These are phyloP conservation scores for Atalantia buxifolia DNA, from an alignment of 345 rosid genomes.

Conservation along the genomic window DNA sequence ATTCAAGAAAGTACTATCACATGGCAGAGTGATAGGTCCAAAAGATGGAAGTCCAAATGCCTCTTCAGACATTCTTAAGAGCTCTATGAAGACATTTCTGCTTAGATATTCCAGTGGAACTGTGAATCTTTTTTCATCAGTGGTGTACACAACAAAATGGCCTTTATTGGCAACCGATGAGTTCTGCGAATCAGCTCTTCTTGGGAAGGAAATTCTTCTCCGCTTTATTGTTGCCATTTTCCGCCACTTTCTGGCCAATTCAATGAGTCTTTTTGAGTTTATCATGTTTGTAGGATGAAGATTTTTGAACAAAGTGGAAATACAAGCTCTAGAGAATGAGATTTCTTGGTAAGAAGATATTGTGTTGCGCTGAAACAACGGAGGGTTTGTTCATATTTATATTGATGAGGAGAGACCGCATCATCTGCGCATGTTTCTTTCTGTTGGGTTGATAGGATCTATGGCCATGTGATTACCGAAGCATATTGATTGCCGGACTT, in stretches of 20 bases:
- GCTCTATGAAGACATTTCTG: constrained; percentile 6
- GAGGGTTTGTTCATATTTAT: not conserved
- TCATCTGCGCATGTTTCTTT: not conserved
- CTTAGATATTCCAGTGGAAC: constrained; percentile 22
- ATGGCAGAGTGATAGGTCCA: constrained; percentile 22
- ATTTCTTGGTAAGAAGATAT: not conserved
- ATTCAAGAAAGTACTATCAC: constrained; percentile 24
- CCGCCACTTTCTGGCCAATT: constrained; percentile 22
- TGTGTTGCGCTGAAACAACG: not conserved
- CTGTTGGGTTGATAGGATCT: not conserved
- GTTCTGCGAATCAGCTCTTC: not conserved
- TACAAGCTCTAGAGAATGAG: not conserved
- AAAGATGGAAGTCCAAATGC: constrained; percentile 10
- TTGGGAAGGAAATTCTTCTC: constrained; percentile 1
- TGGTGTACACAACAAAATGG: constrained; percentile 22
- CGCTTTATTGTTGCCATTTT: constrained; percentile 10
- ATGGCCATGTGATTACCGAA: constrained; percentile 1
- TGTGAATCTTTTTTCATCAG: constrained; percentile 5
- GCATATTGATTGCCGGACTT: not conserved
- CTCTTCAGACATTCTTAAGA: constrained; percentile 15
- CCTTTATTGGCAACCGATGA: constrained; percentile 17
- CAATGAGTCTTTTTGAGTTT: constrained; percentile 14
- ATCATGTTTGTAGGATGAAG: constrained; percentile 9
- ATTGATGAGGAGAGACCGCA: not conserved
- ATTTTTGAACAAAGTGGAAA: not conserved